A percentile compares a stretch with the other conserved stretches of the same genome.
Evolutionary conservation across 2,329 filamentous ascomycete species (phyloP).

Genomic region (Colletotrichum higginsianum): DNA sequence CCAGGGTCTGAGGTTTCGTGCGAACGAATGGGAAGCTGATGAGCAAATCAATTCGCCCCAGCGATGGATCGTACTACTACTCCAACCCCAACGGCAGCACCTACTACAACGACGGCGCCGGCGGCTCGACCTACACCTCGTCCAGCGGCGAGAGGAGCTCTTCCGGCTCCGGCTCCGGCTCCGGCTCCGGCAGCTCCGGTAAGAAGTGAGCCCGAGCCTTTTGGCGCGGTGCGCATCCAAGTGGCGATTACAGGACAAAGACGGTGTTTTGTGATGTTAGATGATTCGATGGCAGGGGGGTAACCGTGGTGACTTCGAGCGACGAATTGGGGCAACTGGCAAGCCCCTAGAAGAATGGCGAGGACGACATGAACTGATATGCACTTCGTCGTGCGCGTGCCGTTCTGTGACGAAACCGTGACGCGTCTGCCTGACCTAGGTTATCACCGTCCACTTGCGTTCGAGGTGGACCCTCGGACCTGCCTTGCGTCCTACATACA

Average conservation of each 20-base stretch:
- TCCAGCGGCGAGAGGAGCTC: constrained; percentile 58
- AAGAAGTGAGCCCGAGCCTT: constrained; percentile 21
- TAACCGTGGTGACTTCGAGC: background rate
- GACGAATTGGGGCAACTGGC: background rate
- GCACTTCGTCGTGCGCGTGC: background rate
- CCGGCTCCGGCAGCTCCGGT: constrained; percentile 29
- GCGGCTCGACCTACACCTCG: constrained; percentile 73
- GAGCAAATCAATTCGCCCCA: constrained; percentile 44
- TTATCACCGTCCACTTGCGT: too few relatives aligned
- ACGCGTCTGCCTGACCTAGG: background rate
- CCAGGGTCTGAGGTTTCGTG: too few relatives aligned
- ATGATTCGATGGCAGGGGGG: background rate
- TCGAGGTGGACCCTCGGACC: background rate
- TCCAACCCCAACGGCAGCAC: constrained; percentile 78
- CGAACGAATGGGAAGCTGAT: background rate
- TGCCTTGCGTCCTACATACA: too few relatives aligned
- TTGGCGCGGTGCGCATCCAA: background rate
- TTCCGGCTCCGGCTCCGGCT: constrained; percentile 45
- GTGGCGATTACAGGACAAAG: background rate
- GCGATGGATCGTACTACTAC: constrained; percentile 81
- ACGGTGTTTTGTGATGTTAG: background rate
- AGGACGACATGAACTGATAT: background rate
- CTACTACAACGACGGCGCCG: constrained; percentile 76
- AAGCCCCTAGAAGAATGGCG: background rate
- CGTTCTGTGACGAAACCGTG: background rate